Evolutionary conservation across 495 filamentous ascomycete species (phyloP), one percentile per base, ranked within the genome.

Genomic region (Glonium stellatum): DNA sequence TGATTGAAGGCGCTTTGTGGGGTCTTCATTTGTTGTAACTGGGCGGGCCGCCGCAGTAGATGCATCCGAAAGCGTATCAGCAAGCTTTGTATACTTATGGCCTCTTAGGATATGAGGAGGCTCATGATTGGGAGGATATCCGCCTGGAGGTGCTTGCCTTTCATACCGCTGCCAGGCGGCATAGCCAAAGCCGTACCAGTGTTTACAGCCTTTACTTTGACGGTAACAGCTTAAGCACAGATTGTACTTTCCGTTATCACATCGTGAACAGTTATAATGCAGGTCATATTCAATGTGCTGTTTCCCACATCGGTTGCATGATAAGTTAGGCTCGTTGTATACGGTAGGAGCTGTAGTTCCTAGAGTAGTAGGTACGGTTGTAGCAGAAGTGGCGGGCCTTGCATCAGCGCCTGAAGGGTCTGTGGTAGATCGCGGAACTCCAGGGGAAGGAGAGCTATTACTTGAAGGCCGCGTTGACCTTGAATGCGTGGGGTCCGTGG

Each of bases 191-290:
- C 90, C 89, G 57, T 79, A 85, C 87, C 88, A 93, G 61, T 87
- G 77, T 2, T 82, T 76, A 71, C 90, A 96, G 22, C 90, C 89
- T 66, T 78, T 78, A n/a, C 83, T 82, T 27, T 69, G 53, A 35
- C 88, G 84, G 71, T 89, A 95, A 74, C 91, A 96, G 61, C 78
- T 78, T 1, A 87, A 72, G 66, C 91, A 96, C 19, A 95, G 76
- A 69, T 90, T 84, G 75, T 81, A 92, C 23, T 79, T 72, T 1
- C 88, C 89, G n/a, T 77, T 69, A 41, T 79, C 76, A 72, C 91
- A 95, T 46, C 75, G 72, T 6, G 73, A 64, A 72, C 91, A 96
- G 69, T 84, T 84, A 71, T 87, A 90, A 70, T 95, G 89, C 0
- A 95, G 75, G 1, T 87, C 81, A 64, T 95, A 90, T 69, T 93